A percentile compares a stretch with the other conserved stretches of the same genome.
phyloP scores from a whole-genome alignment of 306 rosid genomes.

The Luffa aegyptiaca region DNA sequence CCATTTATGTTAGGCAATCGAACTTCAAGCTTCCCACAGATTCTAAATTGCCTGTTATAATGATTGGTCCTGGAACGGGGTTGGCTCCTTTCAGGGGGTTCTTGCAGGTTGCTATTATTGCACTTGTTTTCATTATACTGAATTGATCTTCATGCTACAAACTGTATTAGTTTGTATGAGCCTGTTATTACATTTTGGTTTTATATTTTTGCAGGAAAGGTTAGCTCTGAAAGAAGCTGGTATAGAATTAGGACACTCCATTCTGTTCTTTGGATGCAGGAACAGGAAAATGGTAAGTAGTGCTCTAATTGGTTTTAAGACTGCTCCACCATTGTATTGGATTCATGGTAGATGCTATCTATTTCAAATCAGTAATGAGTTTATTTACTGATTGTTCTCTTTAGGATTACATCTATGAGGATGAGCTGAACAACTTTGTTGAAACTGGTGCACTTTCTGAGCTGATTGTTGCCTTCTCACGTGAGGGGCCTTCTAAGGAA shows the following conservation, averaged over 20 bases:
- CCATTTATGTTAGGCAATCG: constrained; percentile 76
- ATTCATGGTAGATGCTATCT: neutral
- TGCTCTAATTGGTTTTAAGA: neutral
- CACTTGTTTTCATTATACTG: constrained; percentile 6
- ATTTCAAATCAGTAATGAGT: neutral
- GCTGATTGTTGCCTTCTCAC: constrained; percentile 83
- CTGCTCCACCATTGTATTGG: neutral
- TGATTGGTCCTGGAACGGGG: constrained; percentile 99
- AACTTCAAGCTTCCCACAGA: constrained; percentile 84
- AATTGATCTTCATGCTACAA: neutral
- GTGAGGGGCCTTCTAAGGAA: constrained; percentile 82
- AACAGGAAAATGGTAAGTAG: constrained; percentile 73
- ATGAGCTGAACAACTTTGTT: constrained; percentile 70
- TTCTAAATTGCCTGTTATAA: constrained; percentile 55
- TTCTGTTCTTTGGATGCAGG: constrained; percentile 93
- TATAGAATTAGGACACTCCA: constrained; percentile 65
- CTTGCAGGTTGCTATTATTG: constrained; percentile 53
- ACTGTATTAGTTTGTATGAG: neutral
- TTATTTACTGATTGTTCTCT: constrained; percentile 12
- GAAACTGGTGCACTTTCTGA: constrained; percentile 71
- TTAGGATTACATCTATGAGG: constrained; percentile 88
- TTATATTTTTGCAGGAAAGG: constrained; percentile 62
- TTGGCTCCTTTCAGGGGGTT: constrained; percentile 98
- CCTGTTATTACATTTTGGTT: neutral
- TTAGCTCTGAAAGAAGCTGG: constrained; percentile 63